A percentile compares a stretch with the other conserved stretches of the same genome.
These are phyloP conservation scores for Penicillium sclerotiorum DNA, from an alignment of 2,329 filamentous ascomycete species.

Conservation along the genomic window DNA sequence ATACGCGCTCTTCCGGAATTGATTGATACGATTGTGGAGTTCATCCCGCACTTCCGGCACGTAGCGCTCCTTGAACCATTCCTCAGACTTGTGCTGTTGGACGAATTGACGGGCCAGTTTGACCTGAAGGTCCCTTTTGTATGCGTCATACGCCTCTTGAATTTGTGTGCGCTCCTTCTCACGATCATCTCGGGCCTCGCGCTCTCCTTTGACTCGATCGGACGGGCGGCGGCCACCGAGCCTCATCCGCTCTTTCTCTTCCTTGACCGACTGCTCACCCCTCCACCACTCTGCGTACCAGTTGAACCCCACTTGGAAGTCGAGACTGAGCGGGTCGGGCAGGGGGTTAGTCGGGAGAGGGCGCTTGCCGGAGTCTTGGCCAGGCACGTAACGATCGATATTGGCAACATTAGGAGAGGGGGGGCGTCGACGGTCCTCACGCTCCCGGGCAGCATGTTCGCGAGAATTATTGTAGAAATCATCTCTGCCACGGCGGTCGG, in stretches of 20 bases:
- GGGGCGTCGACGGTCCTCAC: slow-evolving; percentile 60
- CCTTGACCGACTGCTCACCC: slow-evolving; percentile 63
- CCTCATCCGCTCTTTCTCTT: slow-evolving; percentile 64
- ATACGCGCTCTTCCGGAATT: slow-evolving; percentile 77
- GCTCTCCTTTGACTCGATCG: slow-evolving; percentile 62
- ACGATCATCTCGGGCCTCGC: slow-evolving; percentile 63
- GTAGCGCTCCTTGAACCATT: slow-evolving; percentile 98
- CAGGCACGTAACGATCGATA: slow-evolving; percentile 68
- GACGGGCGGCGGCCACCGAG: slow-evolving; percentile 59
- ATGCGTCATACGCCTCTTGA: slow-evolving; percentile 65
- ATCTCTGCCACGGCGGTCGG: slow-evolving; percentile 56
- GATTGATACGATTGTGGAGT: slow-evolving; percentile 74
- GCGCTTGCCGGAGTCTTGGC: slow-evolving; percentile 59
- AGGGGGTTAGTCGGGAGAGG: slow-evolving; percentile 59
- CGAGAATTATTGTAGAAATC: slow-evolving; percentile 56
- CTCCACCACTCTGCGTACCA: slow-evolving; percentile 72
- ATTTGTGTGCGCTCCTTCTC: slow-evolving; percentile 66
- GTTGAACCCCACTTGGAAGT: slow-evolving; percentile 68
- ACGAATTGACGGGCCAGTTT: slow-evolving; percentile 89
- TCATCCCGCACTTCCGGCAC: slow-evolving; percentile 77
- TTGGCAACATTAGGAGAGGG: slow-evolving; percentile 60
- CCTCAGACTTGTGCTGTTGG: slow-evolving; percentile 86
- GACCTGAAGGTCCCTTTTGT: slow-evolving; percentile 67
- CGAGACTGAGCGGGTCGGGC: slow-evolving; percentile 63
- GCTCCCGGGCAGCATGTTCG: slow-evolving; percentile 51